Evolutionary conservation across 108 stramenopile genomes (phyloP), one percentile per base, ranked within the genome.

Genomic region (Licmophora abbreviata): DNA sequence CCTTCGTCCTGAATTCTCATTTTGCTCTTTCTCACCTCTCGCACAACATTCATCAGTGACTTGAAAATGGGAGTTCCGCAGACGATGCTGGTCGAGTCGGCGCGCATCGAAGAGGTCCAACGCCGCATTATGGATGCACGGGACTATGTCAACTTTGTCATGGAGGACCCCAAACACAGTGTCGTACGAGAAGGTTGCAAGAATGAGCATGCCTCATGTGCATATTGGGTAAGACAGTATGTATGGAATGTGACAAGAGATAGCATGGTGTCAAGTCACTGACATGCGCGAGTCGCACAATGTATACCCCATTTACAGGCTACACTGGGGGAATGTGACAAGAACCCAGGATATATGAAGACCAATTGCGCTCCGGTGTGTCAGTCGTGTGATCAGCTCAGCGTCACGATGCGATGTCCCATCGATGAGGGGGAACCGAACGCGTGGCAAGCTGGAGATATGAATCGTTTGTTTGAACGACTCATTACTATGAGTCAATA

Each of bases 361-460:
- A 25, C 22, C 17, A 52, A 69, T 30, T 79, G 87, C 48, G 83
- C 81, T 27, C 83, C 87, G n/a, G 78, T 77, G 8, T 88, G 87
- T 44, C 47, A 63, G 20, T 55, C 61, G 1, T 88, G 87, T 66
- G 66, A 84, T 20, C 35, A 59, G 40, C 36, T 86, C 31, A 20
- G 48, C 25, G 35, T 81, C 41, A 60, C 76, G 18, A 29, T 40
- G 3, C 75, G 73, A 23, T 86, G 84, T 51, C 84, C 84, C 0
- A 49, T 77, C 4, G 68, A 76, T 44, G 69, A 67, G 6, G 66
- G 63, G 26, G 79, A 70, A 44, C 42, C 68, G 4, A 34, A 58
- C 48, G 69, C 74, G 10, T 77, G 57, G 66, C 38, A 63, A 25
- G 74, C 81, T 15, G 81, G 85, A 35, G 79, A 76, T 27, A 56